Base-by-base conservation (phyloP, 371 early-diverging fungal species). In the Batkoa obscura region DNA sequence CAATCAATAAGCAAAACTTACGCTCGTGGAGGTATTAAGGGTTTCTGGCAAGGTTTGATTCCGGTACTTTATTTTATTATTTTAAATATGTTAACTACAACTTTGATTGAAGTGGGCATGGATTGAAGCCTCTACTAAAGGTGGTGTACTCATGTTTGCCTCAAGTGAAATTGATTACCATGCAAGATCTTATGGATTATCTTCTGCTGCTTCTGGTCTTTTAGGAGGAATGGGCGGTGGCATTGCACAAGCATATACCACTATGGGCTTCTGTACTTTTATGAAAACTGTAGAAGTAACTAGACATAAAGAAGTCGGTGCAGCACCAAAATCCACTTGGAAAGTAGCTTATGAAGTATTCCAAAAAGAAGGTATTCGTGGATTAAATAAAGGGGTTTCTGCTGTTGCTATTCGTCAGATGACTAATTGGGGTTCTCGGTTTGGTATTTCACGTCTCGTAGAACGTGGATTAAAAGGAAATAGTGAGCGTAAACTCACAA, bases 231-330 rank as follows among this genome's bases (percentile, higher is more conserved):
- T 92, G 83, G 86, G 79, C 49, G 90, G 90, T 48, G 90, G 90
- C 65, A 71, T 90, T 46, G 80, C 83, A 30, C 86, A 91, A 72
- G 94, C 95, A 0, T 92, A 95, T 73, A 81, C 90, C 35, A 94
- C 96, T 32, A 95, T 94, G 94, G 94, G 96, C 2, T 93, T 94
- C 72, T 94, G 94, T 72, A 96, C 96, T 0, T 96, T 94, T 67
- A 96, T 96, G 96, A 94, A 94, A 70, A 95, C 96, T 1, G 96
- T 96, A 15, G 96, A 96, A 62, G 93, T 96, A 45, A 96, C 96
- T 2, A 79, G 94, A 39, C 90, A 88, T 75, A 95, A 93, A 72
- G 76, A 73, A 57, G 70, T 68, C 50, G 82, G 69, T 13, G 58
- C 33, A 9, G 5, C n/a, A 3, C 37, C 53, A 17, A 73, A 70